Base-by-base conservation (phyloP, 2,329 filamentous ascomycete genomes). In the Cladophialophora psammophila region DNA sequence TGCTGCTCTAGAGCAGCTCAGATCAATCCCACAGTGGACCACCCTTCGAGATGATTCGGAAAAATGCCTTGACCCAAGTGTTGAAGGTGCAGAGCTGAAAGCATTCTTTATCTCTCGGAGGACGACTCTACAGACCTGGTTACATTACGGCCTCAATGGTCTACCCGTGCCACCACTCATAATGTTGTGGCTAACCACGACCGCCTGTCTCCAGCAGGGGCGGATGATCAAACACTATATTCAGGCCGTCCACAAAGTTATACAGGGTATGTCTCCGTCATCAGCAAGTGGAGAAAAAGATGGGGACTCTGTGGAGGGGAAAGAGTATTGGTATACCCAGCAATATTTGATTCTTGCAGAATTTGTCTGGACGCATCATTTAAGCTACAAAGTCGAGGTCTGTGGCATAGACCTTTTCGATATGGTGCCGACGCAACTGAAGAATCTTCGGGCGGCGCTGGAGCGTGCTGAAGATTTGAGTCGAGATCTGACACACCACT, bases 181-280 rank as follows among this genome's bases (percentile, higher is more conserved):
- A 50, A 50, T 50, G 18, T n/a, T 26, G 18, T 26, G 45, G 45
- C 45, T 50, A 7, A 26, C 45, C 9, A 50, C 45, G 9, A 50
- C 18, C 4, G 45, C 45, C 18, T 50, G 45, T 26, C 45, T 50
- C 2, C 45, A 50, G 15, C 45, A 50, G 45, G 45, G 45, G 8
- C 20, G 45, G 45, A 50, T 50, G 45, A 26, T 50, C 45, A 50
- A 50, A 26, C 45, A 50, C 45, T 50, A 50, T 50, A 50, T 26
- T 26, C 45, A 20, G 18, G 45, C 18, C 18, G 20, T 50, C 18
- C 45, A 50, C 9, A 20, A 50, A 18, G 18, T 12, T 3, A 26
- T 18, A 20, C 18, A 48, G 7, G 3, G 42, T 10, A 26, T 18
- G 26, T 48, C 42, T 3, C 12, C 9, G 9, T 26, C 45, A 26